A percentile compares a stretch with the other conserved stretches of the same genome.
These are phyloP conservation scores for Lachnellula hyalina DNA, from an alignment of 2,329 filamentous ascomycete species.

Conservation along the genomic window DNA sequence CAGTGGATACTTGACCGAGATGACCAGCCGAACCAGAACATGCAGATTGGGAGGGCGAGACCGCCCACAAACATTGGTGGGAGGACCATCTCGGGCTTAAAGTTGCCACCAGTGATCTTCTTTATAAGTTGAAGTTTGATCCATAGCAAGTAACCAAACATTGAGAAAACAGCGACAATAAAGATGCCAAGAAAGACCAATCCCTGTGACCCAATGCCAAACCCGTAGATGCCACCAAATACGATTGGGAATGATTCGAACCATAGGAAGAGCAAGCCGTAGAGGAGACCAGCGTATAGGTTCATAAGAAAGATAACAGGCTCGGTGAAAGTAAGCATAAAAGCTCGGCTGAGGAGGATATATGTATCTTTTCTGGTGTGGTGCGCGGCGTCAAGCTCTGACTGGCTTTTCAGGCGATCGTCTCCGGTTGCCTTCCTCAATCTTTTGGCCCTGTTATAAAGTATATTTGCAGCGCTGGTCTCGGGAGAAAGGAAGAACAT, in stretches of 20 bases:
- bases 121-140: slow-evolving; percentile 39
- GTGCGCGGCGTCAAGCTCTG: slow-evolving; percentile 53
- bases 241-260: slow-evolving; percentile 61
- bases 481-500: slow-evolving; percentile 59
- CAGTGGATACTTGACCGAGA: slow-evolving; percentile 44
- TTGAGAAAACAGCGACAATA: slow-evolving; percentile 32
- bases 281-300: slow-evolving; percentile 54
- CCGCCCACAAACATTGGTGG: slow-evolving; percentile 46
- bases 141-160: slow-evolving; percentile 34
- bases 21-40: slow-evolving; percentile 55
- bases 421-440: slow-evolving; percentile 54
- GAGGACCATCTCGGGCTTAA: slow-evolving; percentile 47
- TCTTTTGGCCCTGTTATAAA: slow-evolving; percentile 51
- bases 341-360: slow-evolving; percentile 39
- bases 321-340: slow-evolving; percentile 51
- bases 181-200: slow-evolving; percentile 55
- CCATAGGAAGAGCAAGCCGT: slow-evolving; percentile 49
- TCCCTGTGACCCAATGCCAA: slow-evolving; percentile 50
- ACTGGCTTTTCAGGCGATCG: slow-evolving; percentile 49
- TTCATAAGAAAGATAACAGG: slow-evolving; percentile 57
- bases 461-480: slow-evolving; percentile 51
- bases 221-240: slow-evolving; percentile 51
- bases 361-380: slow-evolving; percentile 45
- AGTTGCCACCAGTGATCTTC: slow-evolving; percentile 38
- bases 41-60: slow-evolving; percentile 46